A percentile compares a stretch with the other conserved stretches of the same genome.
Evolutionary conservation across 2,329 filamentous ascomycete species (phyloP).

Genomic region (Hypoxylon sp.): DNA sequence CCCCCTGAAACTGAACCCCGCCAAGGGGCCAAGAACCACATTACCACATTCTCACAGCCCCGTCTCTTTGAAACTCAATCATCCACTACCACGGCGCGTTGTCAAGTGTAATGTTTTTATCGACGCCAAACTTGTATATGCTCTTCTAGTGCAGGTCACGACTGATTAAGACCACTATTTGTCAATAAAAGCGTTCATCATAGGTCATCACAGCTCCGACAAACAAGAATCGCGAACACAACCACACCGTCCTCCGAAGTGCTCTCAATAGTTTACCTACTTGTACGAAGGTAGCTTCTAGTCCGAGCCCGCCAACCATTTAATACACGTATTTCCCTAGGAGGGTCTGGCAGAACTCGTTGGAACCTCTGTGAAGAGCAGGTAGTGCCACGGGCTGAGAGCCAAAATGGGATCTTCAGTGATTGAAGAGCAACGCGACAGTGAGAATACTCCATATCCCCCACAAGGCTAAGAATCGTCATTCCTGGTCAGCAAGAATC

Average conservation of each 20-base stretch:
- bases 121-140: conserved; percentile 19
- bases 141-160: conserved; percentile 10
- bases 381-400: conserved; percentile 46
- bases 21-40: conserved; percentile 46
- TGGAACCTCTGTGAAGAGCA: conserved; percentile 23
- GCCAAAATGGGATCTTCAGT: conserved; percentile 85
- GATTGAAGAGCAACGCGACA: conserved; percentile 85
- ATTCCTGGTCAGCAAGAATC: conserved; percentile 13
- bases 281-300: conserved; percentile 7
- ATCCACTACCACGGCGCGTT: conserved; percentile 21
- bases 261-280: conserved; percentile 16
- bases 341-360: conserved; percentile 18
- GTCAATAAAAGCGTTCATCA: background rate
- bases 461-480: conserved; percentile 17
- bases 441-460: conserved; percentile 62
- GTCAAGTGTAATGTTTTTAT: conserved; percentile 33
- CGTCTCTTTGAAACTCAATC: conserved; percentile 38
- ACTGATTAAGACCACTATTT: conserved; percentile 2
- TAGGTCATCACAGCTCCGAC: conserved; percentile 11
- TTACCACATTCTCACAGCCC: conserved; percentile 31
- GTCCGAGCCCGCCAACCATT: conserved; percentile 9
- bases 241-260: conserved; percentile 8
- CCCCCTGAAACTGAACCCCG: conserved; percentile 55
- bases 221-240: conserved; percentile 17
- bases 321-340: conserved; percentile 13